phyloP scores from a whole-genome alignment of 257 asterid genomes.

The Solanum dulcamara region DNA sequence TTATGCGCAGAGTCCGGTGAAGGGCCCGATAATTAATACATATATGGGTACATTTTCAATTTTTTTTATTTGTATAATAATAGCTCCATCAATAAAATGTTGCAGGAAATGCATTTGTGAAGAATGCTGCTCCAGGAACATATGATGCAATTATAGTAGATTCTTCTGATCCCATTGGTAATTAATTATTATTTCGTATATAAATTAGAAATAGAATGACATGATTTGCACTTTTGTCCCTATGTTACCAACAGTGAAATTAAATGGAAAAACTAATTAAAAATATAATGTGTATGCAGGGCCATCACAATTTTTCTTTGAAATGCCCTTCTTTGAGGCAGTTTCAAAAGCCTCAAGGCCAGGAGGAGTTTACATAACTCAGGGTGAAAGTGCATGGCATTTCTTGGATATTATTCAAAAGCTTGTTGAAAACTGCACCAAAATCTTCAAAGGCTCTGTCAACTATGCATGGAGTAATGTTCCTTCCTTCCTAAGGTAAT shows the following conservation, averaged over 20 bases:
- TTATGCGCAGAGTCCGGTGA: too few species aligned
- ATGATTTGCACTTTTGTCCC: too few species aligned
- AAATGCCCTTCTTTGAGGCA: neutral
- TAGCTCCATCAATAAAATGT: too few species aligned
- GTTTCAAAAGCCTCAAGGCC: neutral
- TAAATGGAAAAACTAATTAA: too few species aligned
- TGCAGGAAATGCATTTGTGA: neutral
- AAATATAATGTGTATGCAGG: neutral
- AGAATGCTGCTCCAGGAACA: neutral
- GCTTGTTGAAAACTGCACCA: neutral
- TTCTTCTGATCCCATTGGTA: neutral
- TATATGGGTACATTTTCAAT: too few species aligned
- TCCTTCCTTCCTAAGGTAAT: neutral
- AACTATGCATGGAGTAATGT: neutral
- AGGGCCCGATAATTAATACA: too few species aligned
- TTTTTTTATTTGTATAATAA: too few species aligned
- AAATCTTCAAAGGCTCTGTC: neutral
- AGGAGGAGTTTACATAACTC: neutral
- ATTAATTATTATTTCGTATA: too few species aligned
- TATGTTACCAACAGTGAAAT: too few species aligned
- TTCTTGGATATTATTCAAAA: neutral
- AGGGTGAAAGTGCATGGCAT: neutral
- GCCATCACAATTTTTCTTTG: neutral
- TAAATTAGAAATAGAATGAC: too few species aligned
- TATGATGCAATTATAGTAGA: neutral